Evolutionary conservation across 2,329 filamentous ascomycete genomes (phyloP), one percentile per base, ranked within the genome.

Genomic region (Ophiostoma sp.): DNA sequence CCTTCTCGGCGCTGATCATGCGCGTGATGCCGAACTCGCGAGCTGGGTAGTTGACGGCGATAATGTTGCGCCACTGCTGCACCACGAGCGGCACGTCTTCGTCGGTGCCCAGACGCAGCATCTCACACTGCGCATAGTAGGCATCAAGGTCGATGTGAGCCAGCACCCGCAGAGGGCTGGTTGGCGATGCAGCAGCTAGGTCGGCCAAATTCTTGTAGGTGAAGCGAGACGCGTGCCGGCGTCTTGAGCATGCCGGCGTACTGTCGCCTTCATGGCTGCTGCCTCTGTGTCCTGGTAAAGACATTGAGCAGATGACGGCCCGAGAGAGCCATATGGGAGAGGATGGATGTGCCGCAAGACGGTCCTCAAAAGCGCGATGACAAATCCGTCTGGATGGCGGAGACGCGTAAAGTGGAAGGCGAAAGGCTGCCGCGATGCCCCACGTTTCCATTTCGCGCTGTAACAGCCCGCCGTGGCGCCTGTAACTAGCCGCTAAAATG

Each of bases 71-170:
- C 91, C 92, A 98, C 83, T 98, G 94, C 77, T 96, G 94, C 27
- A 99, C 95, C 0, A 93, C 95, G 33, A 99, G 85, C 11, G 95
- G 95, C 74, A 89, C 86, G 71, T 93, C 87, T 72, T 92, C 89
- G 17, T 90, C 82, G 13, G 91, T 82, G 15, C 89, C 89, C 64
- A 98, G 84, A 8, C 95, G 88, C 11, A 97, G 89, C 86, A 94
- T 96, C 80, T 99, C 95, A 77, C 93, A 97, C 82, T 99, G 95
- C 3, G 91, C 91, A 79, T 99, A 99, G 80, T 99, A 99, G 54
- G 94, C 94, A 85, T 99, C 95, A 72, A 99, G 88, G 76, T 99
- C 95, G 73, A 98, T 88, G 78, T 97, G 94, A 7, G 93, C 92
- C 75, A 97, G 88, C 36, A 96, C 91, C 65, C 95, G 89, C 48